These are phyloP conservation scores for Benincasa hispida DNA, from an alignment of 306 rosid genomes.

Conservation along the genomic window DNA sequence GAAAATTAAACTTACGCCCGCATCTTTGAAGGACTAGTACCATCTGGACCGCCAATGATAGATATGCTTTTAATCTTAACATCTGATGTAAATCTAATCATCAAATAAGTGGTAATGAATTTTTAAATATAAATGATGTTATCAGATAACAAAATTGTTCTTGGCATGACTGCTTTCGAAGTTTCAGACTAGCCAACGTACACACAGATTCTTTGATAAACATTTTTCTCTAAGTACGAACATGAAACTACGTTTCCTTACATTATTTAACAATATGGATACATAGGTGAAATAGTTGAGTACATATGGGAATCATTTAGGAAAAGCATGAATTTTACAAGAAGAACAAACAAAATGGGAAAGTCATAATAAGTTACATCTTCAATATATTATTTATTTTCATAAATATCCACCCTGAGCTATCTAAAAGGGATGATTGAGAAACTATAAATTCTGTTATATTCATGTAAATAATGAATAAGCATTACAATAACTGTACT, in stretches of 20 bases:
- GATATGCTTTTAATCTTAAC: conserved; percentile 95
- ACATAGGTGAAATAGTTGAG: not conserved
- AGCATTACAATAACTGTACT: not conserved
- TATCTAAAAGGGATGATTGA: not conserved
- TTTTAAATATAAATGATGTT: not conserved
- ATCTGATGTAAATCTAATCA: conserved; percentile 76
- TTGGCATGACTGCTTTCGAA: not conserved
- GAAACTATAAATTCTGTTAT: not conserved
- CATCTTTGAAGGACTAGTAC: conserved; percentile 92
- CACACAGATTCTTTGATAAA: not conserved
- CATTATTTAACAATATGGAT: not conserved
- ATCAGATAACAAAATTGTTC: not conserved
- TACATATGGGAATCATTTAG: not conserved
- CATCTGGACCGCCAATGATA: conserved; percentile 67
- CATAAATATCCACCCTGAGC: not conserved
- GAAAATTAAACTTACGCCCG: conserved; percentile 54
- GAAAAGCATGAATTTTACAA: not conserved
- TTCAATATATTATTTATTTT: not conserved
- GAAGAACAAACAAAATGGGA: not conserved
- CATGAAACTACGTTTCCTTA: not conserved
- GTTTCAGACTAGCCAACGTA: not conserved
- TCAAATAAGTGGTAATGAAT: conserved; percentile 1
- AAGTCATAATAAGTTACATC: not conserved
- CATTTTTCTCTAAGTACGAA: not conserved
- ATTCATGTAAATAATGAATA: not conserved